Conservation (phyloP, 1,284 basidiomycete genomes). For the Cronartium ribicola region DNA sequence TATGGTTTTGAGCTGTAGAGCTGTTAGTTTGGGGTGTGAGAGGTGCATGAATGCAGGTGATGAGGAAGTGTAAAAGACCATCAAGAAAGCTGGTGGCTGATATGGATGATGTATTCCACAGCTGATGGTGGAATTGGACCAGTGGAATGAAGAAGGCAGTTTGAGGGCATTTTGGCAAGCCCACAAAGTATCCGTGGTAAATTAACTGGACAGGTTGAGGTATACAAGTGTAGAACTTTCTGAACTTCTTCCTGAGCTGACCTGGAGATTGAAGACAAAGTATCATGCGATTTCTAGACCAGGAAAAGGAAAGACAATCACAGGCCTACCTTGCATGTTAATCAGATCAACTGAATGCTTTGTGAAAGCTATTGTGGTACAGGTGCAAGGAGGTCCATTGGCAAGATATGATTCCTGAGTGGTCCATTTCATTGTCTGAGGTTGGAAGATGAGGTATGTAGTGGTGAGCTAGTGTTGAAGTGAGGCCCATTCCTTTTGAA, state of each 20-base stretch:
- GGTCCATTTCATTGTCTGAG: not conserved
- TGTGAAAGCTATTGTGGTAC: no score
- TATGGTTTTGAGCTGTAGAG: not conserved
- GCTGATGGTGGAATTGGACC: not conserved
- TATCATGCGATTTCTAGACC: not conserved
- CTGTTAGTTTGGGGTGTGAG: not conserved
- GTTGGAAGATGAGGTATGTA: not conserved
- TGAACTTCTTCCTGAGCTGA: not conserved
- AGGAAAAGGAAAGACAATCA: not conserved
- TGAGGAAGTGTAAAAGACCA: not conserved
- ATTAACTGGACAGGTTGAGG: conserved; percentile 1
- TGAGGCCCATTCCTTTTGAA: not conserved
- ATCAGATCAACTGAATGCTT: no score
- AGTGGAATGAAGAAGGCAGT: not conserved
- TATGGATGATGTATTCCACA: not conserved
- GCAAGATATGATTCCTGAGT: no score
- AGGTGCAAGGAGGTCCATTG: no score
- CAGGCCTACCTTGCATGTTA: no score
- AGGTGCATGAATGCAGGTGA: no score
- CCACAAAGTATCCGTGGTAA: not conserved
- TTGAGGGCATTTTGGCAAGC: not conserved
- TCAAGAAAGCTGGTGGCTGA: not conserved
- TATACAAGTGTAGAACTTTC: not conserved
- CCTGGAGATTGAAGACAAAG: not conserved
- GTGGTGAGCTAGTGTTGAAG: not conserved